Evolutionary conservation across 495 filamentous ascomycete species (phyloP).

Genomic region (Hypomontagnella monticulosa): DNA sequence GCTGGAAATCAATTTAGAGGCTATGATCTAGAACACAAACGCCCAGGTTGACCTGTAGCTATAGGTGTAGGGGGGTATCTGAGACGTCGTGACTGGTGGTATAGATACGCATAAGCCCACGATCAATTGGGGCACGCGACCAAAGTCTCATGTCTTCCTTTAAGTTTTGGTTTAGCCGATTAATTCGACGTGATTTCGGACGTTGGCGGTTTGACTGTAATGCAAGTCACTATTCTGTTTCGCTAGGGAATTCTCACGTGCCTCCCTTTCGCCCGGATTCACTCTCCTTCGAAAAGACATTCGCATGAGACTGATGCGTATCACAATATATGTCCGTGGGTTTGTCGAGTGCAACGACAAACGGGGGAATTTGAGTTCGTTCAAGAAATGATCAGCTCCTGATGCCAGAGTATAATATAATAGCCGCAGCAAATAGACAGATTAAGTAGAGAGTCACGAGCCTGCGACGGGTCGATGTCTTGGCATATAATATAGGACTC

Average conservation of each 20-base stretch:
- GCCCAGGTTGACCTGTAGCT: constrained; percentile 9
- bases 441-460: background rate
- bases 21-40: constrained; percentile 7
- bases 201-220: background rate
- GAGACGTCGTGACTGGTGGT: background rate
- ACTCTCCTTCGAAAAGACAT: constrained; percentile 25
- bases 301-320: constrained; percentile 26
- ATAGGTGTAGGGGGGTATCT: constrained; percentile 3
- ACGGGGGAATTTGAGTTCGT: constrained; percentile 13
- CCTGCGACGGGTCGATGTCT: constrained; percentile 25
- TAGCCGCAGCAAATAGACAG: background rate
- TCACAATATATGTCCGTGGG: constrained; percentile 5
- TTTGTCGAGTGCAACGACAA: constrained; percentile 10
- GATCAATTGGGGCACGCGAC: too few species aligned
- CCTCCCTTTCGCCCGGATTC: constrained; percentile 16
- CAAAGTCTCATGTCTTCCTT: too few species aligned
- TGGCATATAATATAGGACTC: constrained; percentile 29
- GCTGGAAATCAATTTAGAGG: constrained; percentile 12
- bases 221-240: background rate
- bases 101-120: background rate
- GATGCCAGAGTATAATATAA: background rate
- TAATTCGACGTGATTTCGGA: too few species aligned
- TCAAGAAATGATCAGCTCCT: constrained; percentile 29
- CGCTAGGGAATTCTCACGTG: constrained; percentile 32
- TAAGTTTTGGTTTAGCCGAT: too few species aligned